A percentile compares a stretch with the other conserved stretches of the same genome.
These are phyloP conservation scores for Penicillium sp. DNA, from an alignment of 2,329 filamentous ascomycete species.

Conservation along the genomic window DNA sequence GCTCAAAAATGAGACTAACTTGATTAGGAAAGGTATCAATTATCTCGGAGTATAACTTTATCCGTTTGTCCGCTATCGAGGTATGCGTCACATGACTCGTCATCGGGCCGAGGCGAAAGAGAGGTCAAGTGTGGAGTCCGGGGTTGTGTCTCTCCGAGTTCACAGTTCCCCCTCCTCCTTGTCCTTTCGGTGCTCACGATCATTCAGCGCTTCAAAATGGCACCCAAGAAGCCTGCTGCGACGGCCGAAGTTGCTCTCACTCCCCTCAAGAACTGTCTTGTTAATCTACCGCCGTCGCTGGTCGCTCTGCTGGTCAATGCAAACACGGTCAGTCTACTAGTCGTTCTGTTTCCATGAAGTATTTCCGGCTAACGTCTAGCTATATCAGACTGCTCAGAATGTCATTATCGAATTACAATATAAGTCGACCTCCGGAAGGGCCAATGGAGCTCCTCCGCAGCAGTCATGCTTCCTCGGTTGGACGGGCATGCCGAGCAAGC, in stretches of 20 bases:
- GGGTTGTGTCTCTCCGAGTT: slow-evolving; percentile 19
- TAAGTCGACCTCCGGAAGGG: slow-evolving; percentile 58
- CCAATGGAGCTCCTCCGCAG: slow-evolving; percentile 52
- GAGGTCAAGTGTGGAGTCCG: slow-evolving; percentile 21
- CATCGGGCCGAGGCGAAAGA: slow-evolving; percentile 35
- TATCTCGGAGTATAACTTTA: not conserved
- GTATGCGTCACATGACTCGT: slow-evolving; percentile 15
- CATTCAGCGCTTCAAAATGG: slow-evolving; percentile 36
- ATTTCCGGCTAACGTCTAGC: slow-evolving; percentile 19
- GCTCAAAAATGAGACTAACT: slow-evolving; percentile 15
- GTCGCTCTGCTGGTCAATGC: slow-evolving; percentile 83
- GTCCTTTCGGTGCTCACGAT: slow-evolving; percentile 10
- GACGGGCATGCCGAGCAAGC: slow-evolving; percentile 97
- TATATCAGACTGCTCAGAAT: slow-evolving; percentile 79
- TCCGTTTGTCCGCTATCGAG: slow-evolving; percentile 8
- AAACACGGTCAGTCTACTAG: slow-evolving; percentile 68
- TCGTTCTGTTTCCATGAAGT: not conserved
- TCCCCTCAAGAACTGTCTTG: slow-evolving; percentile 88
- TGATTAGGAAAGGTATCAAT: slow-evolving; percentile 4
- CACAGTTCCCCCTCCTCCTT: slow-evolving; percentile 15
- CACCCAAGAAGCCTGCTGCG: slow-evolving; percentile 56
- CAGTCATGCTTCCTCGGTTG: slow-evolving; percentile 86
- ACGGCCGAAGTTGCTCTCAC: slow-evolving; percentile 81
- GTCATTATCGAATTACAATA: slow-evolving; percentile 90
- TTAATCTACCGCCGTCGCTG: slow-evolving; percentile 84